A percentile compares a stretch with the other conserved stretches of the same genome.
Conservation (phyloP, 768 basidiomycete species). For the Sarcodon aspratus region DNA sequence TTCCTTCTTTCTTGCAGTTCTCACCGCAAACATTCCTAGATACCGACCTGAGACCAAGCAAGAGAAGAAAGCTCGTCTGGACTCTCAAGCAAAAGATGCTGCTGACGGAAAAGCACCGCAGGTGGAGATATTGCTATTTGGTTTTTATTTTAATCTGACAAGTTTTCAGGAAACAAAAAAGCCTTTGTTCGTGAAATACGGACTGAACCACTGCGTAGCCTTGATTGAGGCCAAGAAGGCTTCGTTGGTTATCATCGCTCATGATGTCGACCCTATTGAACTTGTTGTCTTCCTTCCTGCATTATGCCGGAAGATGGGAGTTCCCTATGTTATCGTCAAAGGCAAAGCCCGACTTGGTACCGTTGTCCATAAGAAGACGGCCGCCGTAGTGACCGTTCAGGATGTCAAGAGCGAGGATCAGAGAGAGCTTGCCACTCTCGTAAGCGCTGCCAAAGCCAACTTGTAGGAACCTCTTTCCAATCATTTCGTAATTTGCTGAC, state of each 20-base stretch:
- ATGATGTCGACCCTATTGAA: conserved; percentile 99
- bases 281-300: conserved; percentile 98
- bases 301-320: conserved; percentile 98
- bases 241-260: conserved; percentile 87
- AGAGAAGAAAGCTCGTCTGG: conserved; percentile 94
- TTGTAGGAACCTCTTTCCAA: conserved; percentile 48
- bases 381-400: conserved; percentile 82
- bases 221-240: conserved; percentile 98
- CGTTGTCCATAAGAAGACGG: conserved; percentile 98
- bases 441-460: conserved; percentile 93
- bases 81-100: conserved; percentile 61
- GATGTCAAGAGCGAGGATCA: conserved; percentile 94
- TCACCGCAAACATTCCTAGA: conserved; percentile 7
- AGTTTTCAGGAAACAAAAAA: conserved; percentile 71
- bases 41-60: conserved; percentile 90
- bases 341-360: conserved; percentile 97
- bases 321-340: conserved; percentile 97
- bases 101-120: conserved; percentile 71
- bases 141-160: background rate
- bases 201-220: conserved; percentile 93
- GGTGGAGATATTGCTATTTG: conserved; percentile 28
- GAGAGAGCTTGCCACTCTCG: conserved; percentile 84
- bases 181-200: conserved; percentile 91
- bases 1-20: background rate
- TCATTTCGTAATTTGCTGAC: background rate